These are phyloP conservation scores for Polychytrium aggregatum DNA, from an alignment of 192 early-diverging fungal genomes.

Conservation along the genomic window DNA sequence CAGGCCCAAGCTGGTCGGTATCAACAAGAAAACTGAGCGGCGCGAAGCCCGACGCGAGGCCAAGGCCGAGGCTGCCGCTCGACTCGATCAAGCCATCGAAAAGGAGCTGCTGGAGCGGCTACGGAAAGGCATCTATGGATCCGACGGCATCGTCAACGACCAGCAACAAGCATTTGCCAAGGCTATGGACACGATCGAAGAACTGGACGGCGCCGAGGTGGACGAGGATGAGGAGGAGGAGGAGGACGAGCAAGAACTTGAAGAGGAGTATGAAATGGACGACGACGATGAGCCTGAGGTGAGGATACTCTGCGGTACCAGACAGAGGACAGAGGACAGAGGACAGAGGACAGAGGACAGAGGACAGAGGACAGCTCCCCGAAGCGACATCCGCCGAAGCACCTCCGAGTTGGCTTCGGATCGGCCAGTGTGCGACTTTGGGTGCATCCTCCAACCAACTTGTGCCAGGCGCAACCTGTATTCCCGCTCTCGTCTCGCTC, in stretches of 20 bases:
- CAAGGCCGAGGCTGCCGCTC: constrained; percentile 84
- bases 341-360: too few relatives aligned
- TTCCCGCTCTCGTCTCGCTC: too few relatives aligned
- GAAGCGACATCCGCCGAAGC: constrained; percentile 1
- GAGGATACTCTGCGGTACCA: not conserved
- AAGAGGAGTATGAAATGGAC: constrained; percentile 20
- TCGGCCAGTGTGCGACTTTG: too few relatives aligned
- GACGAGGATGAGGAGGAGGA: constrained; percentile 30
- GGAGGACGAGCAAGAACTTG: constrained; percentile 17
- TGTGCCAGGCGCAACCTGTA: too few relatives aligned
- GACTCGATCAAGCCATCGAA: constrained; percentile 84
- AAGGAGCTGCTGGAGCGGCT: constrained; percentile 90
- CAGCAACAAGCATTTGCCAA: constrained; percentile 79
- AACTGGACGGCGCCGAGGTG: constrained; percentile 20
- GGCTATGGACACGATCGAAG: constrained; percentile 57
- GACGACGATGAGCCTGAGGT: constrained; percentile 23
- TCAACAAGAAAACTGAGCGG: constrained; percentile 91
- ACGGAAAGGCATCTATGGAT: constrained; percentile 84
- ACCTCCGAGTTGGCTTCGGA: too few relatives aligned
- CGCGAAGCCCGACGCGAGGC: constrained; percentile 75
- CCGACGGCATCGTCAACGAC: constrained; percentile 89
- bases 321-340: too few relatives aligned
- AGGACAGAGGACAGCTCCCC: not conserved
- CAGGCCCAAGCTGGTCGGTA: constrained; percentile 65
- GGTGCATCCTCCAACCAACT: too few relatives aligned